These are phyloP conservation scores for Coemansia sp. DNA, from an alignment of 192 early-diverging fungal species.

Conservation along the genomic window DNA sequence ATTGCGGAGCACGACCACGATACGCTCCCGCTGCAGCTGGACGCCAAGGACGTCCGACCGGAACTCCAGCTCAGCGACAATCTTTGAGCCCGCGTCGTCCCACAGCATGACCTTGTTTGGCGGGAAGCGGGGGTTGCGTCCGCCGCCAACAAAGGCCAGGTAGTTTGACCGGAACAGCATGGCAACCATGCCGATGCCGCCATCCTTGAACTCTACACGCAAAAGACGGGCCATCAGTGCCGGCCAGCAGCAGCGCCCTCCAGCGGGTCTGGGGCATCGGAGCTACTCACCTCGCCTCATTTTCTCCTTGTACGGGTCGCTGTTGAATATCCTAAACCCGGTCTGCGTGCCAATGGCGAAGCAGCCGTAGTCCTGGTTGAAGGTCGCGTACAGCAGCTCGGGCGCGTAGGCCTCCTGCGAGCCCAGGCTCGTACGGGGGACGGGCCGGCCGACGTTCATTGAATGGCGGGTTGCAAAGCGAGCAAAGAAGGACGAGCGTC, in stretches of 20 bases:
- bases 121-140: conserved; percentile 76
- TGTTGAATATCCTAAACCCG: conserved; percentile 81
- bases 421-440: conserved; percentile 24
- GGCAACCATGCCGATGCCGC: conserved; percentile 73
- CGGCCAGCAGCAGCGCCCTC: background rate
- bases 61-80: conserved; percentile 72
- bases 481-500: background rate
- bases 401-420: conserved; percentile 42
- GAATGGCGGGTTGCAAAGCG: background rate
- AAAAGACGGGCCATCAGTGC: background rate
- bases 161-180: conserved; percentile 85
- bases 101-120: conserved; percentile 84
- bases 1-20: conserved; percentile 69
- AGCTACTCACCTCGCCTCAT: conserved; percentile 52
- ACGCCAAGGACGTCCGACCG: conserved; percentile 75
- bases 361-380: conserved; percentile 82
- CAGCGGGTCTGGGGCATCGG: background rate
- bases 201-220: conserved; percentile 66
- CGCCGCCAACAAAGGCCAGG: conserved; percentile 79
- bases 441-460: conserved; percentile 44
- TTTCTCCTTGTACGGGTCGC: conserved; percentile 77
- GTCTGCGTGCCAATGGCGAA: conserved; percentile 75
- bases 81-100: conserved; percentile 69
- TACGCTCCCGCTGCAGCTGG: conserved; percentile 68
- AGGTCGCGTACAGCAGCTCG: conserved; percentile 65